These are phyloP conservation scores for Globisporangium lucens DNA, from an alignment of 352 stramenopile species.

Conservation along the genomic window DNA sequence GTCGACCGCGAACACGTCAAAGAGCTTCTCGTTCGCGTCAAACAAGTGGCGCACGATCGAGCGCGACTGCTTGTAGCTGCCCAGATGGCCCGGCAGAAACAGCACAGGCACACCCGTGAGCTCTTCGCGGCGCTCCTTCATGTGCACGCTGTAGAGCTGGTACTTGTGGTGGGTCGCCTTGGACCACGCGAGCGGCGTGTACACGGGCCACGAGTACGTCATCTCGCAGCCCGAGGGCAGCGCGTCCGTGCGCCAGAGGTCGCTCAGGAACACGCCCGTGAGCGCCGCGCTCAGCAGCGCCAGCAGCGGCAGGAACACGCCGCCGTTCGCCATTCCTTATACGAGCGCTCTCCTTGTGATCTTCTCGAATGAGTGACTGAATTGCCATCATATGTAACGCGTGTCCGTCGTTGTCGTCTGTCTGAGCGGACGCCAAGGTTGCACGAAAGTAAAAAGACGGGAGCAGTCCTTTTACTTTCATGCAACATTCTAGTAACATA, in stretches of 20 bases:
- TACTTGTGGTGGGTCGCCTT: constrained; percentile 57
- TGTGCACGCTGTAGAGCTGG: constrained; percentile 59
- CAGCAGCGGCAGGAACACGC: constrained; percentile 50
- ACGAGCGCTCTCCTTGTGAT: neutral
- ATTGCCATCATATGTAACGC: neutral
- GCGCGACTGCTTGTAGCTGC: constrained; percentile 83
- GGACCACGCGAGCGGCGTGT: constrained; percentile 50
- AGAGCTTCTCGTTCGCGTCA: constrained; percentile 48
- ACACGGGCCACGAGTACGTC: constrained; percentile 86
- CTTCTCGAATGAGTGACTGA: constrained; percentile 2
- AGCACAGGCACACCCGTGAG: constrained; percentile 73
- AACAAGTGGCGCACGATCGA: constrained; percentile 73
- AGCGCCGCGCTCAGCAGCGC: constrained; percentile 34
- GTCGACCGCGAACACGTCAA: constrained; percentile 82
- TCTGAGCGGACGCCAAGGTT: neutral
- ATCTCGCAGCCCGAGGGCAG: constrained; percentile 64
- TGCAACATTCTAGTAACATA: neutral
- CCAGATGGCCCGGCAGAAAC: constrained; percentile 79
- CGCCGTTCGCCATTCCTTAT: neutral
- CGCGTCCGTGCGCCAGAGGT: constrained; percentile 34
- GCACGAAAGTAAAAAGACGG: neutral
- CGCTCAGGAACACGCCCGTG: constrained; percentile 34
- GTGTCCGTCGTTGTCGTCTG: neutral
- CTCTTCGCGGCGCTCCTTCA: constrained; percentile 42
- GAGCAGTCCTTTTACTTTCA: no score